Base-by-base conservation (phyloP, 2,329 filamentous ascomycete species). In the Moelleriella libera region DNA sequence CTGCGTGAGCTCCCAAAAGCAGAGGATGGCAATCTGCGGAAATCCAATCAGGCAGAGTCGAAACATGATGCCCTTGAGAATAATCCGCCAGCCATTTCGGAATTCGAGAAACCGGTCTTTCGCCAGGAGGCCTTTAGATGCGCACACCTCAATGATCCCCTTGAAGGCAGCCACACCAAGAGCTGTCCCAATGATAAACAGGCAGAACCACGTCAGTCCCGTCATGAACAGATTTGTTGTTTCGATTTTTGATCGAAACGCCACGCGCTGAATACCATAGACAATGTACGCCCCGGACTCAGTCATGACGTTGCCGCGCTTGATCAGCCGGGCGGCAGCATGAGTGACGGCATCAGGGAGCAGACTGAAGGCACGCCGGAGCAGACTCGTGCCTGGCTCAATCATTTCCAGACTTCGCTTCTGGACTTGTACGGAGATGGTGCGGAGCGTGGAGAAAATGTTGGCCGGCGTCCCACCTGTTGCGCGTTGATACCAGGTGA, bases 401-500 rank as follows among this genome's bases (percentile, higher is more conserved):
- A 70, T 63, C 8, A 63, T 49, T 9, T 67, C 58, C 21, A 71
- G 51, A 7, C 68, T 63, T 50, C 74, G 71, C 62, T 77, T 92
- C 64, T 88, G 74, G 4, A 95, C 83, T 57, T 89, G 75, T n/a
- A 96, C 85, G 0, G 88, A 94, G 41, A 81, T 81, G 10, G 75
- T 81, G 10, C 71, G 73, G 45, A 94, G 70, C 32, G 78, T 80
- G 51, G 86, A 83, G 41, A 95, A 76, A 34, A 94, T 72, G n/a
- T 79, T 84, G 6, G 87, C 81, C 1, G 89, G 85, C 1, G 76
- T 87, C 53, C 89, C 89, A 47, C 89, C 89, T 2, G 89, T 96
- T 2, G 89, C 78, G 51, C 89, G 84, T 67, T 94, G 89, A 62
- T 95, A 96, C 89, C 89, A 96, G 30, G 88, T 94, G 51, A 87